Percentiles rank a stretch among this genome's conserved stretches.
phyloP scores from a whole-genome alignment of 768 basidiomycete genomes.

The Termitomyces eurrhizus region DNA sequence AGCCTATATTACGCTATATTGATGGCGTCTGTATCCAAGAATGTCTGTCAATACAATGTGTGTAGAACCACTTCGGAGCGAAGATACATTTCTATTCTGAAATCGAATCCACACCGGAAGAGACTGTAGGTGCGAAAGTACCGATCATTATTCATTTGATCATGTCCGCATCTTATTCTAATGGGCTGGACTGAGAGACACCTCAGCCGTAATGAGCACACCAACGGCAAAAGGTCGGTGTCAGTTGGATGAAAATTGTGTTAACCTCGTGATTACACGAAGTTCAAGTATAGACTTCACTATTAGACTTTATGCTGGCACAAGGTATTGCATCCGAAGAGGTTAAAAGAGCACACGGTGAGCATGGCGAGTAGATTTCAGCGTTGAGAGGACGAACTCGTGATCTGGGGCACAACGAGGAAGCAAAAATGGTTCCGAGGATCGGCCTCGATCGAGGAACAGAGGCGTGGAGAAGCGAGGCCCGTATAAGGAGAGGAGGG shows the following conservation, averaged over 20 bases:
- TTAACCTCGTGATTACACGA: background rate
- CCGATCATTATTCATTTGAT: constrained; percentile 3
- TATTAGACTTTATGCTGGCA: background rate
- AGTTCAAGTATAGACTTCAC: background rate
- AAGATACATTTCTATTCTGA: background rate
- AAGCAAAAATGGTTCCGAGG: constrained; percentile 20
- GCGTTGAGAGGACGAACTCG: constrained; percentile 5
- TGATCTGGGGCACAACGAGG: constrained; percentile 20
- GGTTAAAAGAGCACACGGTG: background rate
- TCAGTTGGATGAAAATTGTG: background rate
- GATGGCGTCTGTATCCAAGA: background rate
- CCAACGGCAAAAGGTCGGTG: constrained; percentile 7
- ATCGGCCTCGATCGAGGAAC: constrained; percentile 18
- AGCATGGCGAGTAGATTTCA: background rate
- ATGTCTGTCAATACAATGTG: background rate
- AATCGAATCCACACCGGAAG: background rate
- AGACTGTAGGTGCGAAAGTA: background rate
- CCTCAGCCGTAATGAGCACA: background rate
- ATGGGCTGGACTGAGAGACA: background rate
- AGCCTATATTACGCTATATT: background rate
- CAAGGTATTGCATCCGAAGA: background rate
- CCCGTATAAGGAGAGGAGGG: constrained; percentile 15
- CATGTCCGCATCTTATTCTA: constrained; percentile 1
- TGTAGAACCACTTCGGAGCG: background rate
- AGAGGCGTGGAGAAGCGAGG: constrained; percentile 16